Base-by-base conservation (phyloP, 1,284 basidiomycete genomes). In the Cutaneotrichosporon sp. region DNA sequence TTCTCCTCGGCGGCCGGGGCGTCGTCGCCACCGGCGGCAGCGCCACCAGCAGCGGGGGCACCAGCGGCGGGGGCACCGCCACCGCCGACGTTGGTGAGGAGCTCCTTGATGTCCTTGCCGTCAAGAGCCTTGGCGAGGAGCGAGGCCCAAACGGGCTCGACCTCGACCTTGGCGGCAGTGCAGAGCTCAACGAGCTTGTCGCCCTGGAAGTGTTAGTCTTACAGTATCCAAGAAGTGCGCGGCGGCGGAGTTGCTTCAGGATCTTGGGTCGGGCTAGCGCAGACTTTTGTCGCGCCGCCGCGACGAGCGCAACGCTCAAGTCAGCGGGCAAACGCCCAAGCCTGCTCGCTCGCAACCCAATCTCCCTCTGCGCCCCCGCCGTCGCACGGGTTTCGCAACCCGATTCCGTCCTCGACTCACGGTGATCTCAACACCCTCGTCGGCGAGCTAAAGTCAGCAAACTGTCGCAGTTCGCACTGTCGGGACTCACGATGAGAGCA, bases 41-140 rank as follows among this genome's bases (percentile, higher is more conserved):
- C 80, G 40, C 77, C 80, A 51, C 68, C 75, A 42, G 77, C 78
- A 43, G 80, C 77, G 49, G 76, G 80, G 59, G 73, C 81, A 62
- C 80, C 84, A 55, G 83, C 83, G 45, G 84, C 84, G 55, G 87
- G 85, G 67, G 83, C 86, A 66, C 74, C 90, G 69, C 87, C 87
- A 64, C 88, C 87, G 67, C 90, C 88, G 62, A 94, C 86, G 79
- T 90, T 93, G 63, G 88, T 88, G 58, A 97, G 83, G 62, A 98
- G 81, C 51, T 94, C 91, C 80, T 92, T 97, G 72, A 97, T 82
- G 78, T 97, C 85, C 83, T 96, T 97, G 69, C 93, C 93, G 80
- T 96, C 93, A 51, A 98, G 85, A 36, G 94, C 93, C 79, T 97
- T 98, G 66, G 94, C 87, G 71, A 98, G 86, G 67, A 98, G 87